Evolutionary conservation across 768 basidiomycete species (phyloP), one percentile per base, ranked within the genome.

Genomic region (Filobasidium floriforme): DNA sequence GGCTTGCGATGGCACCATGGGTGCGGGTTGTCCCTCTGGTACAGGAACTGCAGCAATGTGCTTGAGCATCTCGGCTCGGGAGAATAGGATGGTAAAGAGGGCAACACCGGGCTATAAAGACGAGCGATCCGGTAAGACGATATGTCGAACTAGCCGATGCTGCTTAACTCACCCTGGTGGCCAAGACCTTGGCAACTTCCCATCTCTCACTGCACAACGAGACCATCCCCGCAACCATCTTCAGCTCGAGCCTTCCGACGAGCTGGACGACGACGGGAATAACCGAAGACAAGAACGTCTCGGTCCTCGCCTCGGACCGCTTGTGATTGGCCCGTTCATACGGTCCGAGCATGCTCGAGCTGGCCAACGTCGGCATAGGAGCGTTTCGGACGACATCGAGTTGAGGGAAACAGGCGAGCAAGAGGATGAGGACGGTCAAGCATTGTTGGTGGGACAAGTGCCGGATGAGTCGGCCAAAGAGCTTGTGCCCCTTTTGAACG

Each of bases 401-500:
- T 76, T 97, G 92, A 66, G 84, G 85, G 81, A 97, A 98, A 73
- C 91, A 94, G 0, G 93, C 93, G 59, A 96, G 87, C 41, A 98
- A 84, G 28, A 98, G 86, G 1, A 92, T 96, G 49, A 97, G 81
- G 28, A 97, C 81, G 6, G 90, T 92, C 44, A 91, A 84, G 83
- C 90, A 87, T 75, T 89, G 87, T 59, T 88, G 82, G 40, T 85
- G 83, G 68, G 84, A 84, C 19, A 98, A 84, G 71, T 92, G 88
- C 22, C 93, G 87, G 11, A 90, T 87, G 15, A 92, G 84, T 54
- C 96, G 87, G 3, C 92, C 89, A 14, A 99, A 82, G 28, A 99
- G 83, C 68, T 87, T 87, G 81, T 97, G 98, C 65, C 96, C 96
- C 79, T 99, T 99, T 71, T 85, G 84, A 4, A 90, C 87, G 22